Percentiles rank a stretch among this genome's conserved stretches.
Conservation (phyloP, 192 early-diverging fungal genomes). For the Mortierella claussenii region DNA sequence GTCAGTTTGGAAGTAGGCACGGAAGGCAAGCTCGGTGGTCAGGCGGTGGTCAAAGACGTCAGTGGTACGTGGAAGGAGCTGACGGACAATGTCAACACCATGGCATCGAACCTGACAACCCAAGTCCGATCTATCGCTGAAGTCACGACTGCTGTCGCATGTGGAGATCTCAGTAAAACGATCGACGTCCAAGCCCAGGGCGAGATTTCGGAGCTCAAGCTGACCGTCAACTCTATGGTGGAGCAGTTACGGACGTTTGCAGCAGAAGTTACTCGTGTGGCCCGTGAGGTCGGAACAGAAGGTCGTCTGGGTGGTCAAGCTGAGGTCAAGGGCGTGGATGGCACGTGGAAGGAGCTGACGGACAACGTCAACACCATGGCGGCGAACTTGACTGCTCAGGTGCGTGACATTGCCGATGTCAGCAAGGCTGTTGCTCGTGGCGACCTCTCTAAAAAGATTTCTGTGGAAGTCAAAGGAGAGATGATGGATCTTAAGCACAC, state of each 20-base stretch:
- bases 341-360: conserved; percentile 75
- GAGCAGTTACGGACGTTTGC: conserved; percentile 72
- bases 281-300: conserved; percentile 71
- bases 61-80: conserved; percentile 79
- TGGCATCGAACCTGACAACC: conserved; percentile 73
- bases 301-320: conserved; percentile 67
- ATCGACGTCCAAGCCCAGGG: conserved; percentile 66
- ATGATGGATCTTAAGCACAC: conserved; percentile 75
- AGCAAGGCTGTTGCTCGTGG: conserved; percentile 72
- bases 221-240: conserved; percentile 74
- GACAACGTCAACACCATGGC: conserved; percentile 79
- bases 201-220: conserved; percentile 71
- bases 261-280: conserved; percentile 70
- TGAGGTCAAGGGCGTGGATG: conserved; percentile 64
- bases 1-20: background rate
- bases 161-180: conserved; percentile 71
- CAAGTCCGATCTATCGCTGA: conserved; percentile 76
- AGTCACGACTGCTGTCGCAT: conserved; percentile 76
- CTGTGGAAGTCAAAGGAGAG: conserved; percentile 74
- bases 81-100: conserved; percentile 79
- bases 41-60: conserved; percentile 68
- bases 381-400: conserved; percentile 71
- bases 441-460: conserved; percentile 72
- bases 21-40: conserved; percentile 53
- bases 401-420: conserved; percentile 75